phyloP scores from a whole-genome alignment of 768 basidiomycete species.

The Tylopilus subfusipes region DNA sequence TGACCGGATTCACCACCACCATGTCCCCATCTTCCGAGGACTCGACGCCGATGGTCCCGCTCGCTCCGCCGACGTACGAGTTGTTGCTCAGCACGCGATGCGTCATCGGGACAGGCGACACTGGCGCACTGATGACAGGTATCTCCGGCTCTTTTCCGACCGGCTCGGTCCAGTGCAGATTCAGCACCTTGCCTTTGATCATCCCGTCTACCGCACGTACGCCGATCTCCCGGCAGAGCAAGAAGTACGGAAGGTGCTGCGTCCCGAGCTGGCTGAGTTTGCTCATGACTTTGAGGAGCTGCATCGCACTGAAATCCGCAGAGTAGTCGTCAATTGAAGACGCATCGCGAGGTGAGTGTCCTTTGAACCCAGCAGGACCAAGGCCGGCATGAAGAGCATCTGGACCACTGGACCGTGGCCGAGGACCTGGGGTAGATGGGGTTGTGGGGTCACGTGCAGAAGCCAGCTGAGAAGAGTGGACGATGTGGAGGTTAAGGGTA shows the following conservation, averaged over 20 bases:
- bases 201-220: conserved; percentile 81
- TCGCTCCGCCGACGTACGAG: conserved; percentile 31
- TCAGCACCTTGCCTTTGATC: conserved; percentile 73
- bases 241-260: conserved; percentile 71
- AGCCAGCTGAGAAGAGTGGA: conserved; percentile 70
- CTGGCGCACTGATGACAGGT: conserved; percentile 25
- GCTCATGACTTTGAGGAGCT: conserved; percentile 78
- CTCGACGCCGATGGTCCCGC: conserved; percentile 40
- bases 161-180: conserved; percentile 73
- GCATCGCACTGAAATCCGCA: conserved; percentile 73
- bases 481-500: conserved; percentile 80
- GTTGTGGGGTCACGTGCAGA: conserved; percentile 33
- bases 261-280: conserved; percentile 64
- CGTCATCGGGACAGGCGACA: conserved; percentile 26
- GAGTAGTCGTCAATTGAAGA: conserved; percentile 44
- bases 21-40: conserved; percentile 47
- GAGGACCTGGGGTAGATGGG: conserved; percentile 31
- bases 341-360: conserved; percentile 38
- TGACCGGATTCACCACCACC: conserved; percentile 38
- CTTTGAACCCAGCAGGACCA: conserved; percentile 60
- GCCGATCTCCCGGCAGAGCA: conserved; percentile 79
- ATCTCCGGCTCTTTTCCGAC: conserved; percentile 51
- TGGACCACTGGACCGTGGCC: conserved; percentile 34
- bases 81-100: conserved; percentile 28
- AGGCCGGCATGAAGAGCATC: conserved; percentile 57